Evolutionary conservation across 73 alveolate genomes (phyloP).

Genomic region (Paramecium tetraurelia): DNA sequence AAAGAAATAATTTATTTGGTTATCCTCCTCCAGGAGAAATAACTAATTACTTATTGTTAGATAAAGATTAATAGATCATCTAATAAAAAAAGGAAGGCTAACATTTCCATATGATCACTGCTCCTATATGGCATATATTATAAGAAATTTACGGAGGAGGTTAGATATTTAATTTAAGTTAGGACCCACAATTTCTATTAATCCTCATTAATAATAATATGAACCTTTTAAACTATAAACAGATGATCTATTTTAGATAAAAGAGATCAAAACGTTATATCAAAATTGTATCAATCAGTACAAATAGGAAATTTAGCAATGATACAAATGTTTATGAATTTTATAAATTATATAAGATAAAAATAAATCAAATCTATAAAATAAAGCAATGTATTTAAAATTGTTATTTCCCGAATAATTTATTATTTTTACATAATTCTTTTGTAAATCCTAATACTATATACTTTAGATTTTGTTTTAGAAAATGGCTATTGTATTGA

Average conservation of each 20-base stretch:
- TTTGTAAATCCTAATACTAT: too few species aligned
- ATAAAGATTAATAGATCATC: neutral
- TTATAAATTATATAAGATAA: neutral
- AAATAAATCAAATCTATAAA: neutral
- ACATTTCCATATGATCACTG: neutral
- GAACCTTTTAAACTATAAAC: neutral
- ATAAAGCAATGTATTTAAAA: too few species aligned
- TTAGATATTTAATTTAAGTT: neutral
- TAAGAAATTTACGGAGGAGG: constrained; percentile 47
- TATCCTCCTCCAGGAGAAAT: constrained; percentile 32
- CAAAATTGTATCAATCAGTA: neutral
- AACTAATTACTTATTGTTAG: neutral
- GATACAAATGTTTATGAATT: neutral
- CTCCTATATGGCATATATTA: constrained; percentile 26
- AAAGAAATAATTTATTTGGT: neutral
- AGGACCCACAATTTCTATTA: neutral
- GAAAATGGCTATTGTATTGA: neutral
- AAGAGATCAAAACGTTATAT: neutral
- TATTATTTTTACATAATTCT: neutral
- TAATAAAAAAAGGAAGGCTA: constrained; percentile 7
- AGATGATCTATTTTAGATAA: neutral
- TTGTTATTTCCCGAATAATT: too few species aligned
- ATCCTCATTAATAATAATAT: neutral
- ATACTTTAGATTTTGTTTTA: neutral
- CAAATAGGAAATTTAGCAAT: neutral